These are phyloP conservation scores for Xylariaceae sp. DNA, from an alignment of 2,329 filamentous ascomycete species.

Conservation along the genomic window DNA sequence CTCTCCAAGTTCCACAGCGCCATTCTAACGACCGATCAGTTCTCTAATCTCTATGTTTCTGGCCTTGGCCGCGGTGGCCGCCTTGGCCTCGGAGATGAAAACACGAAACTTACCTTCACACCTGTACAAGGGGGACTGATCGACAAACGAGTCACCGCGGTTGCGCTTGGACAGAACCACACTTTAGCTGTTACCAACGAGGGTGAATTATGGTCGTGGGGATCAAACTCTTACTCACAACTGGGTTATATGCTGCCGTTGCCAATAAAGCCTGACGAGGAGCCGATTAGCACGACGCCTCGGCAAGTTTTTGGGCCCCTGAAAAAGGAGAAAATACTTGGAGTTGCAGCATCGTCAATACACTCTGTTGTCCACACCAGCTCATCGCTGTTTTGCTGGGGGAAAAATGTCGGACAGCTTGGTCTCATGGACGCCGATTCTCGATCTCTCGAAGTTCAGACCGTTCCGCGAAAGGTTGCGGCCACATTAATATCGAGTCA, in stretches of 20 bases:
- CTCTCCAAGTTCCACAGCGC: conserved; percentile 92
- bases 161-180: conserved; percentile 88
- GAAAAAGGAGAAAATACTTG: conserved; percentile 77
- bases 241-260: conserved; percentile 75
- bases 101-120: conserved; percentile 78
- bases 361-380: conserved; percentile 87
- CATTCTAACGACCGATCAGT: conserved; percentile 77
- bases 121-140: conserved; percentile 73
- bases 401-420: conserved; percentile 90
- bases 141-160: conserved; percentile 67
- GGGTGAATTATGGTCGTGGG: conserved; percentile 94
- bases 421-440: conserved; percentile 94
- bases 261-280: conserved; percentile 65
- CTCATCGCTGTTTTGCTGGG: conserved; percentile 83
- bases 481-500: conserved; percentile 67
- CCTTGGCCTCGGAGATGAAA: conserved; percentile 83
- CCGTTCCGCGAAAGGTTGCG: conserved; percentile 77
- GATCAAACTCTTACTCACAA: conserved; percentile 78
- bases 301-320: conserved; percentile 87
- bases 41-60: conserved; percentile 88
- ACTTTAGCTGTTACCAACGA: conserved; percentile 77
- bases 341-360: conserved; percentile 80
- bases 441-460: conserved; percentile 78
- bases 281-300: conserved; percentile 73
- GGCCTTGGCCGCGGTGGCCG: conserved; percentile 88